These are phyloP conservation scores for Cichorium intybus DNA, from an alignment of 140 eudicot genomes.

Conservation along the genomic window DNA sequence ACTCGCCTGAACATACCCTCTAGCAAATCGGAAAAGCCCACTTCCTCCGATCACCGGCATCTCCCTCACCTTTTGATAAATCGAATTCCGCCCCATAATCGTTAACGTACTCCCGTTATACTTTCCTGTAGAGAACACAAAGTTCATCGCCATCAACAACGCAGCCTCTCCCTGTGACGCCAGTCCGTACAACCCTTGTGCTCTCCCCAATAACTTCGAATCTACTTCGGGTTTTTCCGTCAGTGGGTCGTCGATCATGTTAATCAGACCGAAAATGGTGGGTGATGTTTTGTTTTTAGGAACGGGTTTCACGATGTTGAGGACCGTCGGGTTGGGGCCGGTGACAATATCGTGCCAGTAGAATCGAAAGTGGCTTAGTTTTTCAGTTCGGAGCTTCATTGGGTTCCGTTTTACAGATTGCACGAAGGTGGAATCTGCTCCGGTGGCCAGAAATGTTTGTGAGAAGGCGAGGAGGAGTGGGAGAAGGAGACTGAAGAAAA, in stretches of 20 bases:
- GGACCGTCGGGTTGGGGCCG: slow-evolving; percentile 27
- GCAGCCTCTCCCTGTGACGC: slow-evolving; percentile 30
- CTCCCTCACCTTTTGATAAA: slow-evolving; percentile 37
- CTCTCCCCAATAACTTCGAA: slow-evolving; percentile 36
- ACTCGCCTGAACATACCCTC: slow-evolving; percentile 46
- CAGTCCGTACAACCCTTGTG: slow-evolving; percentile 40
- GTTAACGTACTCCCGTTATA: slow-evolving; percentile 39
- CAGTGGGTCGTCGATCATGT: slow-evolving; percentile 37
- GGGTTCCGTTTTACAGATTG: slow-evolving; percentile 22
- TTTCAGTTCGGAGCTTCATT: slow-evolving; percentile 23
- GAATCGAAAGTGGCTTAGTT: slow-evolving; percentile 42
- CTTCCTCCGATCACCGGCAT: slow-evolving; percentile 48
- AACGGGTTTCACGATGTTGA: slow-evolving; percentile 21
- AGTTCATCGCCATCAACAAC: slow-evolving; percentile 40
- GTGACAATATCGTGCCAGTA: slow-evolving; percentile 33
- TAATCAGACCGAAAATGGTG: slow-evolving; percentile 26
- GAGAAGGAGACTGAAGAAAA: slow-evolving; percentile 5
- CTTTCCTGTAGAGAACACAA: slow-evolving; percentile 30
- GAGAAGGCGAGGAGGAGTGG: slow-evolving; percentile 20
- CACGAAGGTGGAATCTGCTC: slow-evolving; percentile 18
- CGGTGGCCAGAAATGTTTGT: slow-evolving; percentile 12
- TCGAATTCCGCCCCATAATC: slow-evolving; percentile 30
- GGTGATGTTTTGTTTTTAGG: slow-evolving; percentile 12
- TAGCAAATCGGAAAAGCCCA: slow-evolving; percentile 39
- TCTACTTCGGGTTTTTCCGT: slow-evolving; percentile 29